Evolutionary conservation across 2,329 filamentous ascomycete species (phyloP), one percentile per base, ranked within the genome.

Genomic region (Lomentospora prolificans): DNA sequence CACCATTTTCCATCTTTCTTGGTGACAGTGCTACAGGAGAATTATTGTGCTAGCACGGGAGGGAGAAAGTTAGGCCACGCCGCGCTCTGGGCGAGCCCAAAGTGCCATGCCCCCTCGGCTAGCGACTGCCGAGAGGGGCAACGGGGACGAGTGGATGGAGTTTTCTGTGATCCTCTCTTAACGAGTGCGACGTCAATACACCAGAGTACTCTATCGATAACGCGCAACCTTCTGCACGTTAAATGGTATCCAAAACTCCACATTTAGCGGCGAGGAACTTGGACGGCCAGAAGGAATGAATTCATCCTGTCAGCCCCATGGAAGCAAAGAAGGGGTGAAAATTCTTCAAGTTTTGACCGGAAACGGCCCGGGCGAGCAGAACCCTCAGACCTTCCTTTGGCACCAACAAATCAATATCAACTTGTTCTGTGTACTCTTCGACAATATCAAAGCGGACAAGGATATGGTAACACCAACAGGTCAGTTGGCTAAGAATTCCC

Each of bases 81-180:
- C n/a, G n/a, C 36, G 19, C 1, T 41, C n/a, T 41, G 36, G 36
- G 36, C n/a, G n/a, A 41, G 4, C 36, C n/a, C 36, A 17, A 17
- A 14, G 22, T 48, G 22, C 17, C 24, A 19, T n/a, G n/a, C n/a
- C n/a, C n/a, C n/a, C n/a, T 48, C 44, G 44, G 44, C 24, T 22
- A 48, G 22, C 22, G 44, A 48, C 44, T 48, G 44, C 44, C 44
- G 44, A 48, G 44, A 48, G 44, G 44, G 44, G 22, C 44, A 17
- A 25, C 44, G 44, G 14, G 17, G 7, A 27, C 44, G 44, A 48
- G 17, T 41, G 36, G 36, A 41, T 41, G 36, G 36, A 17, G 19
- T 41, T 48, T 48, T 48, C 22, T 48, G 44, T 48, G 44, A 25
- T 48, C 8, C 22, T 22, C 7, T 48, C 22, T 33, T 33, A 12